Conservation (phyloP, 331 rosid species). For the Quercus phellos region DNA sequence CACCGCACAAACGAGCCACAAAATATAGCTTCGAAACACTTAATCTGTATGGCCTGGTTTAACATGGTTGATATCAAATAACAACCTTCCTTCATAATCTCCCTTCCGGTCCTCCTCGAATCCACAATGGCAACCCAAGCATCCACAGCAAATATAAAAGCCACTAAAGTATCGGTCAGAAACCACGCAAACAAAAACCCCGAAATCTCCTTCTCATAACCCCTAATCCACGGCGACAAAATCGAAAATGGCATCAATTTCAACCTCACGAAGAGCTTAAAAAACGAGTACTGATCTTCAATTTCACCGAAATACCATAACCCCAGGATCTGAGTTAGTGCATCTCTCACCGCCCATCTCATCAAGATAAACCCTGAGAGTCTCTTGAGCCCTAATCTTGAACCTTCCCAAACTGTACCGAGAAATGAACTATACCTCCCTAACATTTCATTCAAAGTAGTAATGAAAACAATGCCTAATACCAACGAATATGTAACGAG, state of each 20-base stretch:
- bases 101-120: constrained; percentile 75
- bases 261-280: constrained; percentile 84
- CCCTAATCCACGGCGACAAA: constrained; percentile 87
- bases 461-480: constrained; percentile 63
- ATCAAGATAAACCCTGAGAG: constrained; percentile 81
- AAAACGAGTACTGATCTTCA: constrained; percentile 84
- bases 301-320: constrained; percentile 92
- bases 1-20: constrained; percentile 69
- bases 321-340: constrained; percentile 87
- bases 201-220: constrained; percentile 83
- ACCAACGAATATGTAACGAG: constrained; percentile 82
- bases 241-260: constrained; percentile 96
- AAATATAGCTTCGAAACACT: constrained; percentile 69
- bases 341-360: constrained; percentile 98
- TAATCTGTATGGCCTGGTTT: constrained; percentile 63
- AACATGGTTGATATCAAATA: constrained; percentile 73
- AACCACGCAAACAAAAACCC: constrained; percentile 81
- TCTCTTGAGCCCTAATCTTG: constrained; percentile 74
- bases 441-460: constrained; percentile 61
- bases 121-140: constrained; percentile 91
- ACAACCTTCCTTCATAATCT: constrained; percentile 87
- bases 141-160: constrained; percentile 73
- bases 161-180: constrained; percentile 64
- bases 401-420: constrained; percentile 66
- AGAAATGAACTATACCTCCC: constrained; percentile 61